Evolutionary conservation across 345 rosid species (phyloP).

Genomic region (Corchorus olitorius): DNA sequence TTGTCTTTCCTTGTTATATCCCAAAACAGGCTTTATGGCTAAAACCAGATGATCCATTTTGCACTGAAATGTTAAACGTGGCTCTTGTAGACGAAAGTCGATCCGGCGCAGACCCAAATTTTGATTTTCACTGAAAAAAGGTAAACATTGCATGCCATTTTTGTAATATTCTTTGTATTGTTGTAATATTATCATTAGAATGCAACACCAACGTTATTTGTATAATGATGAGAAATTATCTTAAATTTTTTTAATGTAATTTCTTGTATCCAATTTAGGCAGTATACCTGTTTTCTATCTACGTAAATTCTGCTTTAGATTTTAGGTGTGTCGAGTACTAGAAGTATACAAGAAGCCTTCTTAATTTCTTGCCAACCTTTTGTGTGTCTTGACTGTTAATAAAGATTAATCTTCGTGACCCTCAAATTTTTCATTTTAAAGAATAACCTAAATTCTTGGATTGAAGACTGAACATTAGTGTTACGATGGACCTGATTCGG

Average conservation of each 20-base stretch:
- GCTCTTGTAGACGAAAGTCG: constrained; percentile 78
- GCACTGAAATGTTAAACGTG: constrained; percentile 80
- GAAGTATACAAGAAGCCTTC: too few relatives aligned
- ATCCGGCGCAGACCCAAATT: constrained; percentile 54
- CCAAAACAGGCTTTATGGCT: constrained; percentile 72
- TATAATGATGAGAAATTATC: background rate
- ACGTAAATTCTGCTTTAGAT: too few relatives aligned
- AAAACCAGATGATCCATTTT: constrained; percentile 83
- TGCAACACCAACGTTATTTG: background rate
- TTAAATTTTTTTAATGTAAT: background rate
- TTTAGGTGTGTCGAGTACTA: too few relatives aligned
- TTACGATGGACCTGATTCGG: too few relatives aligned
- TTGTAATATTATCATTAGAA: background rate
- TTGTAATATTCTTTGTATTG: background rate
- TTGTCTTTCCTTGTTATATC: constrained; percentile 9
- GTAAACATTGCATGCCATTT: background rate
- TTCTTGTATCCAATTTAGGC: too few relatives aligned
- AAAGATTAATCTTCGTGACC: too few relatives aligned
- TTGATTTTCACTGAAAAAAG: constrained; percentile 41
- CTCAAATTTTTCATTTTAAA: too few relatives aligned
- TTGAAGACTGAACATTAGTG: too few relatives aligned
- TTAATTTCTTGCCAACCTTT: too few relatives aligned
- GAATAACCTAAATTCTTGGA: too few relatives aligned
- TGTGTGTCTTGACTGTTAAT: too few relatives aligned
- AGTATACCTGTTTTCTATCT: too few relatives aligned